phyloP scores from a whole-genome alignment of 805 yeast species.

The Metschnikowia picachoensis region DNA sequence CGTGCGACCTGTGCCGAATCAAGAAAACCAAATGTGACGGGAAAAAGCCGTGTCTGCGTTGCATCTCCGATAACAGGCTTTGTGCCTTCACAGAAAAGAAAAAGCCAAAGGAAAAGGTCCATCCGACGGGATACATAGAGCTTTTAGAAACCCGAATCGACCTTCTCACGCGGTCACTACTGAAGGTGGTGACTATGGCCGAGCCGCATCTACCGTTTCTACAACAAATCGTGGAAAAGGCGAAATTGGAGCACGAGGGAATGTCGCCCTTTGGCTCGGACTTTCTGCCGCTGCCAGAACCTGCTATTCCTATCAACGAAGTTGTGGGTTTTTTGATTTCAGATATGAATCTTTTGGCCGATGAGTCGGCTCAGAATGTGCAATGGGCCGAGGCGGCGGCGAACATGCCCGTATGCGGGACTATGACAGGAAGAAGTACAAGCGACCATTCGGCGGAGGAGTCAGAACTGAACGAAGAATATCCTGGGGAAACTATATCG shows the following conservation, averaged over 20 bases:
- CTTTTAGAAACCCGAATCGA: conserved; percentile 55
- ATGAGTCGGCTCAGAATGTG: neutral
- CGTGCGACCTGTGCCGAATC: conserved; percentile 60
- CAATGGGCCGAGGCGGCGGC: neutral
- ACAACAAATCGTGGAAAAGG: conserved; percentile 18
- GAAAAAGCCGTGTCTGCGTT: conserved; percentile 54
- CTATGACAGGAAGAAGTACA: conserved; percentile 11
- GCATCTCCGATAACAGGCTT: conserved; percentile 52
- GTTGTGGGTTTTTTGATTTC: conserved; percentile 42
- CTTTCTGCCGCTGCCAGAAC: conserved; percentile 2
- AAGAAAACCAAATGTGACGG: conserved; percentile 66
- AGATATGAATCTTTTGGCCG: conserved; percentile 36
- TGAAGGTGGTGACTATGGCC: conserved; percentile 34
- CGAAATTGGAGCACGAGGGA: conserved; percentile 6
- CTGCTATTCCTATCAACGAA: conserved; percentile 41
- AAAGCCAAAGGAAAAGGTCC: conserved; percentile 50
- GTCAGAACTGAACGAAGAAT: neutral
- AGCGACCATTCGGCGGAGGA: conserved; percentile 1
- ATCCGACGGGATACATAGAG: conserved; percentile 61
- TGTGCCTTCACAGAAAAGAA: conserved; percentile 58
- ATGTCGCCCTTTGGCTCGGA: conserved; percentile 3
- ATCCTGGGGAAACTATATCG: neutral
- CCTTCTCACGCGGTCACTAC: conserved; percentile 47
- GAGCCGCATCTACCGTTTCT: conserved; percentile 28
- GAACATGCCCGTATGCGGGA: conserved; percentile 5